Base-by-base conservation (phyloP, 2,329 filamentous ascomycete genomes). In the Fusarium austroafricanum region DNA sequence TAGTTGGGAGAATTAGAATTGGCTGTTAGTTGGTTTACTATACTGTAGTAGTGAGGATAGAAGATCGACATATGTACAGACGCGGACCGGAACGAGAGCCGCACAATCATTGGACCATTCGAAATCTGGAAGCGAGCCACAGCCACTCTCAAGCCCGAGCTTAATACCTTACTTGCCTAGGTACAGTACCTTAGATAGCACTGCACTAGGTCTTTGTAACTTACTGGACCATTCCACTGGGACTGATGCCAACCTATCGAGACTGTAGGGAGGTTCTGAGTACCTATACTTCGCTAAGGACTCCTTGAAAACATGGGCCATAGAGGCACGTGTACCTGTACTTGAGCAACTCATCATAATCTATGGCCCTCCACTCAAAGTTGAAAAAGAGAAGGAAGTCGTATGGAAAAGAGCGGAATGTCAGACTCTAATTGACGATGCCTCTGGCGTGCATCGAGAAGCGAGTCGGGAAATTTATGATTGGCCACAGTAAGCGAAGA, bases 391-490 rank as follows among this genome's bases (percentile, higher is more conserved):
- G 12, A 26, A 51, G 14, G 11, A 18, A 17, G 15, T 10, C 17
- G 2, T 21, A 33, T 33, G 14, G 31, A 18, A 11, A 28, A 20
- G 23, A 43, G 64, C 64, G 65, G 64, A 67, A 70, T 61, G 49
- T 37, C 49, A 68, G 58, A 43, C 55, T 64, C 61, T 51, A 53
- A 61, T 58, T 58, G 31, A 50, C 29, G 42, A 58, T 58, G 52
- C 61, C 65, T 65, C 55, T 68, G 56, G 71, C 61, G 55, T 73
- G 70, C 71, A 73, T 73, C 62, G 56, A 69, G 63, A 75, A 75
- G 73, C 73, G 74, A 75, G 72, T 63, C 71, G 71, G 68, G 61
- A 64, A 73, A 67, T 72, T 72, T 71, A 56, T 75, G 61, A 76
- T 75, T 75, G 75, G 73, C 9, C 42, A 45, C 43, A 44, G 39